Base-by-base conservation (phyloP, 2,329 filamentous ascomycete species). In the Alternaria arborescens region DNA sequence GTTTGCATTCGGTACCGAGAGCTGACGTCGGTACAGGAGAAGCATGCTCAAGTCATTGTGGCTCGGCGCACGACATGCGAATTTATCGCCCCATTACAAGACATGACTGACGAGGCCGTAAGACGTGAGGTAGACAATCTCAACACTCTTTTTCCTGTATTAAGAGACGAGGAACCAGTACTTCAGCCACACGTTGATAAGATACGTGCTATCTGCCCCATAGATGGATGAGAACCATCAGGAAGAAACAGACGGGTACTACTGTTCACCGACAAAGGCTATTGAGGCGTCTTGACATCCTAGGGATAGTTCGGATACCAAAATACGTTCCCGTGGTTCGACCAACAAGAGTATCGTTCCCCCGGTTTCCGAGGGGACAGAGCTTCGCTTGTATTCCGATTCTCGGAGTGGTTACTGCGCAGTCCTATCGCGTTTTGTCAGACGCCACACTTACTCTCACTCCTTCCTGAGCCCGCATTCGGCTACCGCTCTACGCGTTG, bases 111-210 rank as follows among this genome's bases (percentile, higher is more conserved):
- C 28, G 53, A 43, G 3, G 48, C 43, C 5, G 18, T 63, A 14
- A 48, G 38, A 22, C 16, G 14, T 7, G 59, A 61, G 22, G 22
- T 61, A 3, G 50, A 59, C 18, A 51, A 38, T 22, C 55, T 61
- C 34, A 42, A 60, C 22, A 60, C 52, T 44, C 18, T 60, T 12
- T 60, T 56, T 28, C 57, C 57, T 26, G 46, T 60, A 32, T 41
- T n/a, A 16, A 24, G 22, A 16, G 14, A 20, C 20, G 57, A 51
- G 32, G 52, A 56, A 34, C 28, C 14, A 0, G 1, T 44, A 8
- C 38, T 60, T 18, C 57, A 60, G 3, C 43, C 59, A 10, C 30
- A 54, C 2, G 20, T 58, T n/a, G 14, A 54, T 16, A 40, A 7
- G 4, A 61, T 61, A 58, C 58, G 58, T 52, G 34, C 34, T 8